Conservation (phyloP, 1,284 basidiomycete species). For the Xerocomus minutiporus region DNA sequence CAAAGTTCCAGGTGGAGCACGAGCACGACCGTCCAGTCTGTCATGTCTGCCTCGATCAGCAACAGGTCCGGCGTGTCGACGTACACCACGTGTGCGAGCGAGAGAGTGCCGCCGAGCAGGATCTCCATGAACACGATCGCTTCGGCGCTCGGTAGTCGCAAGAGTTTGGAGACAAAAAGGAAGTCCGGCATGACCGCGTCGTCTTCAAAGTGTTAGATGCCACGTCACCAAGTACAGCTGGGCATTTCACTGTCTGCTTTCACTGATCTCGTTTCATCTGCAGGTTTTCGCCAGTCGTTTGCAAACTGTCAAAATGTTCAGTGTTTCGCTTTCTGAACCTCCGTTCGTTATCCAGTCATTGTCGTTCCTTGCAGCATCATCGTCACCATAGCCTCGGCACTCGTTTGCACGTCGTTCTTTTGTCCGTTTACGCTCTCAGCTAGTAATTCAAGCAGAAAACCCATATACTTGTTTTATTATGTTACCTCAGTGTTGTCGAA, state of each 20-base stretch:
- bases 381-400: constrained; percentile 1
- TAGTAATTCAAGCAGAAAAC: constrained; percentile 12
- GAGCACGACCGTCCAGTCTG: constrained; percentile 29
- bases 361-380: constrained; percentile 5
- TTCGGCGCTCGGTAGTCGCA: constrained; percentile 26
- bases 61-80: constrained; percentile 29
- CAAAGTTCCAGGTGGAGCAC: constrained; percentile 29
- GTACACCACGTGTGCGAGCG: constrained; percentile 29
- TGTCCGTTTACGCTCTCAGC: background rate
- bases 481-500: background rate
- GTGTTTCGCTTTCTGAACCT: background rate
- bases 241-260: background rate
- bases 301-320: constrained; percentile 4
- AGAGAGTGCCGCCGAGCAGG: constrained; percentile 26
- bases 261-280: constrained; percentile 7
- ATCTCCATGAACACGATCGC: constrained; percentile 30
- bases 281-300: background rate
- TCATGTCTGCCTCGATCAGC: constrained; percentile 27
- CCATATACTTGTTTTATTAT: constrained; percentile 14
- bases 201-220: constrained; percentile 22
- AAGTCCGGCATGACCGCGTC: constrained; percentile 27
- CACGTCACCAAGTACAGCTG: constrained; percentile 1
- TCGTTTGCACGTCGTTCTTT: constrained; percentile 9
- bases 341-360: background rate
- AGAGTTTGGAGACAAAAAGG: constrained; percentile 29